Conservation (phyloP, 805 yeast species). For the Candida pseudofarinosa region DNA sequence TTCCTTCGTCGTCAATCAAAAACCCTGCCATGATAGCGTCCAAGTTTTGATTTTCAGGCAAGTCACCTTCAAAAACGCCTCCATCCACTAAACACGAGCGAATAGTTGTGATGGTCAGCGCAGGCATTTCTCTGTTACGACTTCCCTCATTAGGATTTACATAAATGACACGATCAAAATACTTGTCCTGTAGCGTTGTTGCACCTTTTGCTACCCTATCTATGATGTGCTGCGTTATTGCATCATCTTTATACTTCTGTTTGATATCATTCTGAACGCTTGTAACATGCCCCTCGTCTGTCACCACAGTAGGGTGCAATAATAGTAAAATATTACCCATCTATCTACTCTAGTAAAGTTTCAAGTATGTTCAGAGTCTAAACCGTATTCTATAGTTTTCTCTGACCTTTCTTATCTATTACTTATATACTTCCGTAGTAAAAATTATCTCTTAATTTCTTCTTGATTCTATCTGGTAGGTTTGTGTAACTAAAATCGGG, state of each 20-base stretch:
- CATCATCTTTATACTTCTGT: constrained; percentile 17
- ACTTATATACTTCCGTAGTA: background rate
- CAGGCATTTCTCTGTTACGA: constrained; percentile 45
- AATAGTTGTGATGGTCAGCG: constrained; percentile 37
- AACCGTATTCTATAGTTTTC: background rate
- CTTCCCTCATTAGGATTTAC: constrained; percentile 47
- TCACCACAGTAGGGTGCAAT: constrained; percentile 65
- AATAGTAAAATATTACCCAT: constrained; percentile 38
- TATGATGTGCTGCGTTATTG: constrained; percentile 48
- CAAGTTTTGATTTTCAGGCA: constrained; percentile 47
- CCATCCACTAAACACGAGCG: constrained; percentile 34
- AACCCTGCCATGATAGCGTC: constrained; percentile 70
- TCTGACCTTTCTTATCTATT: background rate
- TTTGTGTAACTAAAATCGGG: constrained; percentile 1
- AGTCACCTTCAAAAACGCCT: constrained; percentile 52
- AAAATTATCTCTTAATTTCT: background rate
- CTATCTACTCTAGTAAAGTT: too few species aligned
- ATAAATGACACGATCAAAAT: constrained; percentile 46
- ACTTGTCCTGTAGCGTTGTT: constrained; percentile 31
- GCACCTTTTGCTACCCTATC: constrained; percentile 52
- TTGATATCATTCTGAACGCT: constrained; percentile 30
- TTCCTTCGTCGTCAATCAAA: constrained; percentile 36
- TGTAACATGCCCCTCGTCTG: constrained; percentile 47
- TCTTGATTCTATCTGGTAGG: background rate
- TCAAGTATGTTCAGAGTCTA: background rate